Percentiles rank a stretch among this genome's conserved stretches.
Evolutionary conservation across 305 asterid genomes (phyloP).

Genomic region (Petunia hybrid): DNA sequence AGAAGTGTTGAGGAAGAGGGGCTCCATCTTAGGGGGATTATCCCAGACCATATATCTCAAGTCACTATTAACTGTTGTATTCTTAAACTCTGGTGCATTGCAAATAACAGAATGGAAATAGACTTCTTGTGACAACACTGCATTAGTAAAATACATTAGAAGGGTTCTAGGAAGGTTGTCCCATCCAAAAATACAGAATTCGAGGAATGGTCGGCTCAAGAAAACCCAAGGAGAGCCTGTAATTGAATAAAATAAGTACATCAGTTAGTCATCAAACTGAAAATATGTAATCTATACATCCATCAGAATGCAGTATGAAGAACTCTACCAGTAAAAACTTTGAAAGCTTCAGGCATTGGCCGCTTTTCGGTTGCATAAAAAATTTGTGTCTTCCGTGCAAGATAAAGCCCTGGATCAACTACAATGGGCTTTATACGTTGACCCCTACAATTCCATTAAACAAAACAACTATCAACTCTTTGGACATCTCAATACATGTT

Average conservation of each 20-base stretch:
- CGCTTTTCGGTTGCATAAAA: conserved; percentile 95
- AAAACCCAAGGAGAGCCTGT: conserved; percentile 97
- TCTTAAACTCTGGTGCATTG: conserved; percentile 76
- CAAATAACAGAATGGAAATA: conserved; percentile 94
- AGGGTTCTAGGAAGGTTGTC: conserved; percentile 95
- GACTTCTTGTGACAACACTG: conserved; percentile 78
- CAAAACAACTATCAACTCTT: conserved; percentile 22
- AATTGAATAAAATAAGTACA: conserved; percentile 27
- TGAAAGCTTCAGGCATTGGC: conserved; percentile 89
- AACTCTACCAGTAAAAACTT: conserved; percentile 77
- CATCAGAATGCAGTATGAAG: conserved; percentile 27
- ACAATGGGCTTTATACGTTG: conserved; percentile 84
- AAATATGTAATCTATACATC: neutral
- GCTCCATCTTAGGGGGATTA: conserved; percentile 95
- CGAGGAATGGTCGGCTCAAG: conserved; percentile 84
- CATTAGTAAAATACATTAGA: conserved; percentile 76
- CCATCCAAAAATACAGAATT: conserved; percentile 93
- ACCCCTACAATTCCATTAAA: conserved; percentile 60
- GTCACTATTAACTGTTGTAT: conserved; percentile 82
- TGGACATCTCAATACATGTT: neutral
- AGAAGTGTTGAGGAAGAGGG: conserved; percentile 64
- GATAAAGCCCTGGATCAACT: conserved; percentile 91
- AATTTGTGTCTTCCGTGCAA: conserved; percentile 82
- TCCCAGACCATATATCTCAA: conserved; percentile 93
- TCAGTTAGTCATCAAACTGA: neutral